Evolutionary conservation across 352 stramenopile species (phyloP).

Genomic region (Phytophthora palmivora): DNA sequence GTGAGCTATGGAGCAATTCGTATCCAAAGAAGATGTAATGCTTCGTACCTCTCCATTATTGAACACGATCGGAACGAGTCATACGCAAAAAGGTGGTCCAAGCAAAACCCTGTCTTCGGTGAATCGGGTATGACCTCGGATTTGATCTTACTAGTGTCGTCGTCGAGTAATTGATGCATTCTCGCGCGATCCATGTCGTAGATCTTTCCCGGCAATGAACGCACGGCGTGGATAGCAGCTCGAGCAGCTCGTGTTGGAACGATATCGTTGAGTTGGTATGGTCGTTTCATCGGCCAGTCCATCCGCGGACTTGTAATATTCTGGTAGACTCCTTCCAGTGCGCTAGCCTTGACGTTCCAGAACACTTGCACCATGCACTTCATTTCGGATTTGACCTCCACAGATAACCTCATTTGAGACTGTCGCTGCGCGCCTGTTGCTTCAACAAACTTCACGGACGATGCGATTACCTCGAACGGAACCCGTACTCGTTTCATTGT

Average conservation of each 20-base stretch:
- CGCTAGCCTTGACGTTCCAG: conserved; percentile 39
- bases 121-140: conserved; percentile 9
- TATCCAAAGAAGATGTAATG: not conserved
- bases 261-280: not conserved
- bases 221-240: conserved; percentile 21
- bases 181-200: conserved; percentile 32
- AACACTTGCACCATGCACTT: conserved; percentile 45
- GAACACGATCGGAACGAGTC: conserved; percentile 18
- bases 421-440: not conserved
- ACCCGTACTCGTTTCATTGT: conserved; percentile 54
- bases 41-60: conserved; percentile 24
- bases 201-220: conserved; percentile 29
- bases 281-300: conserved; percentile 7
- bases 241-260: conserved; percentile 8
- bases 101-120: not conserved
- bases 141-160: conserved; percentile 18
- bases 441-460: conserved; percentile 39
- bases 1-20: conserved; percentile 3
- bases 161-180: conserved; percentile 33
- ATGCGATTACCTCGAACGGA: conserved; percentile 49
- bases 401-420: conserved; percentile 22
- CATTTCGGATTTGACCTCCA: conserved; percentile 31
- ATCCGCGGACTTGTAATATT: conserved; percentile 1
- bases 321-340: conserved; percentile 25
- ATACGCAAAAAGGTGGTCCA: conserved; percentile 9